Percentiles rank a stretch among this genome's conserved stretches.
These are phyloP conservation scores for Trichoderma asperellum DNA, from an alignment of 2,329 filamentous ascomycete genomes.

Conservation along the genomic window DNA sequence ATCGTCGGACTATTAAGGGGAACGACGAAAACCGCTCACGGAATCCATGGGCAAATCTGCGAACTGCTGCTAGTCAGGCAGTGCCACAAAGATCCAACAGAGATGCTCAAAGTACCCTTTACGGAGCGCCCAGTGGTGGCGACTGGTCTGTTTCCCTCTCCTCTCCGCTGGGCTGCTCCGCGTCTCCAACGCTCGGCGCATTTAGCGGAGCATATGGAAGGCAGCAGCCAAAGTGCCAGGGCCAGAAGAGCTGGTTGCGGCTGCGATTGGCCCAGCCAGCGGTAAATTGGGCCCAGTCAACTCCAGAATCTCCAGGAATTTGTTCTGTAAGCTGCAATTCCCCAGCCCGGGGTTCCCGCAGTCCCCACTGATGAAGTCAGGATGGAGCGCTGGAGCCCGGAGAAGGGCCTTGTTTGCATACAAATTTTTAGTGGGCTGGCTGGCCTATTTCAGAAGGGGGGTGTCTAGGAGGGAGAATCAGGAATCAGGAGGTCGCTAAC, in stretches of 20 bases:
- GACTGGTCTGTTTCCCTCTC: not conserved
- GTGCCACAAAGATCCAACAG: not conserved
- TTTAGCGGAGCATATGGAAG: slow-evolving; percentile 26
- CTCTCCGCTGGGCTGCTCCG: not conserved
- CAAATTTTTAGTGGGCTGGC: slow-evolving; percentile 7
- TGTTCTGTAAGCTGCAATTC: slow-evolving; percentile 15
- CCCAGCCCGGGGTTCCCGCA: slow-evolving; percentile 31
- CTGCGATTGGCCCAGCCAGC: slow-evolving; percentile 9
- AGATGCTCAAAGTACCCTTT: slow-evolving; percentile 4
- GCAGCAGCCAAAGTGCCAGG: slow-evolving; percentile 28
- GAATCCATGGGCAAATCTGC: slow-evolving; percentile 14
- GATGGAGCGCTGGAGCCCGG: slow-evolving; percentile 15
- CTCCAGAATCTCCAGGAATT: slow-evolving; percentile 29
- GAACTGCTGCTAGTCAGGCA: slow-evolving; percentile 23
- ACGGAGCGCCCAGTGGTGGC: slow-evolving; percentile 25
- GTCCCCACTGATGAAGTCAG: slow-evolving; percentile 29
- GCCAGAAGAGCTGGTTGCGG: slow-evolving; percentile 22
- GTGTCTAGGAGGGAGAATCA: not conserved
- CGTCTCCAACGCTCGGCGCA: slow-evolving; percentile 20
- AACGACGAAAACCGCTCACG: slow-evolving; percentile 24
- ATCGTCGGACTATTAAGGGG: slow-evolving; percentile 26
- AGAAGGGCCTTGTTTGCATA: slow-evolving; percentile 20
- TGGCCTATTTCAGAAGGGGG: slow-evolving; percentile 11
- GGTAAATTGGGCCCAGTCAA: slow-evolving; percentile 6
- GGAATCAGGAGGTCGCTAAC: not conserved